Conservation (phyloP, 306 rosid species). For the Vigna angularis region DNA sequence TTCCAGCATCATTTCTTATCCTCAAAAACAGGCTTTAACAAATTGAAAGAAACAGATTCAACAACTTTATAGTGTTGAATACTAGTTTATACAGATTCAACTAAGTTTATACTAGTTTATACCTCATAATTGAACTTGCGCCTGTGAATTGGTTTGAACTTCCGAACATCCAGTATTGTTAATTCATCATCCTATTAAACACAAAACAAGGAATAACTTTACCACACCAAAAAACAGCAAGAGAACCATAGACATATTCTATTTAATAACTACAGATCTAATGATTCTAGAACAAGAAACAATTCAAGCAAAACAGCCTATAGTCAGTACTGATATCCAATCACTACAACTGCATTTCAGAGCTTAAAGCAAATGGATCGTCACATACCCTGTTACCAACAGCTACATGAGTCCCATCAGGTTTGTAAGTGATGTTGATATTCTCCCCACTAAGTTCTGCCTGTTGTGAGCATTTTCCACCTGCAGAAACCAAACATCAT, state of each 20-base stretch:
- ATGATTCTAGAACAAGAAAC: conserved; percentile 25
- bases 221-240: conserved; percentile 20
- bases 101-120: too few species aligned
- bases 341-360: conserved; percentile 31
- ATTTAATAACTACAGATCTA: conserved; percentile 38
- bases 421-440: conserved; percentile 95
- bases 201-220: conserved; percentile 21
- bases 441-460: conserved; percentile 96
- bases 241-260: conserved; percentile 18
- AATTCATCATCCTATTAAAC: conserved; percentile 83
- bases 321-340: conserved; percentile 13
- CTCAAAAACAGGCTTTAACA: background rate
- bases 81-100: too few species aligned
- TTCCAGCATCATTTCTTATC: conserved; percentile 23
- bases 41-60: conserved; percentile 27
- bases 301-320: conserved; percentile 7
- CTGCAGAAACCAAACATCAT: conserved; percentile 54
- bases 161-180: conserved; percentile 94
- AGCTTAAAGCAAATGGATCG: conserved; percentile 41
- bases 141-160: conserved; percentile 89
- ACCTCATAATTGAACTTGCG: conserved; percentile 98
- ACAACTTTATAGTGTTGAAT: too few species aligned
- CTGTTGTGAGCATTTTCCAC: conserved; percentile 91
- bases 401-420: conserved; percentile 92
- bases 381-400: conserved; percentile 91